Conservation (phyloP, 23 red algal genomes). For the Chondrus crispus region DNA sequence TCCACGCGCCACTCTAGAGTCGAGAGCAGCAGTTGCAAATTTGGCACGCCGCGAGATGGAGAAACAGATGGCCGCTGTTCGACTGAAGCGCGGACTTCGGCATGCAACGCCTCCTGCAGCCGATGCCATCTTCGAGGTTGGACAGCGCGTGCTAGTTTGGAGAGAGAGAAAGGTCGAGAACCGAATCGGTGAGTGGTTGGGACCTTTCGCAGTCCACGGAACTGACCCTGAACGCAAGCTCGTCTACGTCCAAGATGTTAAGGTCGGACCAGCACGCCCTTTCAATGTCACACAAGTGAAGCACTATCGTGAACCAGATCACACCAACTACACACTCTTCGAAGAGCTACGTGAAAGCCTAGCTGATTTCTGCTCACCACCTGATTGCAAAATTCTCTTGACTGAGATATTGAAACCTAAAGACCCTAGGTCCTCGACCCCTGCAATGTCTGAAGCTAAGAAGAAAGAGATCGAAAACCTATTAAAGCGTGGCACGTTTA, state of each 20-base stretch:
- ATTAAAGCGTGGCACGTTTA: not conserved
- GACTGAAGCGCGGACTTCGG: not conserved
- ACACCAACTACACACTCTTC: not conserved
- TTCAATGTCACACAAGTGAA: not conserved
- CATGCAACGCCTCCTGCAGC: not conserved
- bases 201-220: not conserved
- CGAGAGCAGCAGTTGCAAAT: not conserved
- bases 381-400: not conserved
- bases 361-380: not conserved
- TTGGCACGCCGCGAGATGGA: not conserved
- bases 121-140: not conserved
- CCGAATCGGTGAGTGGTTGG: not conserved
- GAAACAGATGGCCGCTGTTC: not conserved
- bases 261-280: not conserved
- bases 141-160: not conserved
- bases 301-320: not conserved
- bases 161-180: not conserved
- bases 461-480: not conserved
- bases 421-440: not conserved
- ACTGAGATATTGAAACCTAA: not conserved
- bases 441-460: not conserved
- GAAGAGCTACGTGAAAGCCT: not conserved
- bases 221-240: not conserved
- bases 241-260: not conserved
- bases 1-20: not conserved